A percentile compares a stretch with the other conserved stretches of the same genome.
Evolutionary conservation across 345 rosid genomes (phyloP).

Genomic region (Lepidium africanum): DNA sequence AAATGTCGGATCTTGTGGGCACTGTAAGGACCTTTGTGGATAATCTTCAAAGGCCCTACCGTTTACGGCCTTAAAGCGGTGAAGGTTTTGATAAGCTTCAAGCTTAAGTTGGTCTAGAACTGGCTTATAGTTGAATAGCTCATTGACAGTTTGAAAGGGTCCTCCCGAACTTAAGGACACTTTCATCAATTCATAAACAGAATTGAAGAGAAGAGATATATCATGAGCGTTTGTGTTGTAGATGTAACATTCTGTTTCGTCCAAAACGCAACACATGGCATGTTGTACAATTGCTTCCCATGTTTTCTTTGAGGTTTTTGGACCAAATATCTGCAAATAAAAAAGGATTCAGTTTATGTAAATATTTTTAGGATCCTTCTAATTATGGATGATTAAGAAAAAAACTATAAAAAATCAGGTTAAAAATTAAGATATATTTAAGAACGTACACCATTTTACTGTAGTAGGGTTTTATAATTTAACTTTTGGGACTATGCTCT

Average conservation of each 20-base stretch:
- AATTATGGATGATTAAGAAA: too few species aligned
- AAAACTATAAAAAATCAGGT: too few species aligned
- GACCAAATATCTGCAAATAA: slow-evolving; percentile 38
- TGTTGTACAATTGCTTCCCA: slow-evolving; percentile 62
- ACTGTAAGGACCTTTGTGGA: slow-evolving; percentile 31
- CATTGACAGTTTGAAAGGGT: slow-evolving; percentile 18
- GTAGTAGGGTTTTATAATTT: too few species aligned
- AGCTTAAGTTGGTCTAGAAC: slow-evolving; percentile 35
- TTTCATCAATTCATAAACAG: slow-evolving; percentile 38
- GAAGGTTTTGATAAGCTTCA: slow-evolving; percentile 40
- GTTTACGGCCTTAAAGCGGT: slow-evolving; percentile 16
- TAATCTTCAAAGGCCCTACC: slow-evolving; percentile 7
- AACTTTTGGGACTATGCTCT: too few species aligned
- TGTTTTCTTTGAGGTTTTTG: slow-evolving; percentile 32
- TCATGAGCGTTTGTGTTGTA: slow-evolving; percentile 27
- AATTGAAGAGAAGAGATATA: slow-evolving; percentile 36
- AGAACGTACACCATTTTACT: too few species aligned
- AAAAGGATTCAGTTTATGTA: not conserved
- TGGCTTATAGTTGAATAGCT: slow-evolving; percentile 28
- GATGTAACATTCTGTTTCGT: slow-evolving; percentile 36
- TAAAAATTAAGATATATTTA: too few species aligned
- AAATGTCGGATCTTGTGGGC: slow-evolving; percentile 13
- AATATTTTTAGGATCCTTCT: not conserved
- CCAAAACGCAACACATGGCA: slow-evolving; percentile 47
- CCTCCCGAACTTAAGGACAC: slow-evolving; percentile 33